These are phyloP conservation scores for Diaporthe citriasiana DNA, from an alignment of 2,329 filamentous ascomycete species.

Conservation along the genomic window DNA sequence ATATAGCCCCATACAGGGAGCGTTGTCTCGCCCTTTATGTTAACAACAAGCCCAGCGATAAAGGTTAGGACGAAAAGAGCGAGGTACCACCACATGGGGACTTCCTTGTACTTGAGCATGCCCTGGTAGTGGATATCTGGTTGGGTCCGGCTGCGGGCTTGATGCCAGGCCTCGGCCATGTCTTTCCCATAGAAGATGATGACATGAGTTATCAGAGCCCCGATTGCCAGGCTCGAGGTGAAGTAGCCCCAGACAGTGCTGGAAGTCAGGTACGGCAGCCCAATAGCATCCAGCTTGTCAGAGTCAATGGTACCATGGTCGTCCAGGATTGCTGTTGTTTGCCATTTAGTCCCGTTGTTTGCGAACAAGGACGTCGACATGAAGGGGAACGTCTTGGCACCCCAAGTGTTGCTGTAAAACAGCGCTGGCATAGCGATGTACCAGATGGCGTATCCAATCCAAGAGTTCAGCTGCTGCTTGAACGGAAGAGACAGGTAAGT, in stretches of 20 bases:
- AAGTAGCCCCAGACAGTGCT: slow-evolving; percentile 21
- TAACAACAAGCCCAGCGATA: slow-evolving; percentile 10
- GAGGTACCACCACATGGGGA: slow-evolving; percentile 23
- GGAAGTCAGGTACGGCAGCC: slow-evolving; percentile 1
- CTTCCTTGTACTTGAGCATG: slow-evolving; percentile 23
- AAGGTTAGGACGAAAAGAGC: slow-evolving; percentile 15
- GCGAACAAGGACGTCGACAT: slow-evolving; percentile 48
- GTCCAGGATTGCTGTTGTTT: slow-evolving; percentile 14
- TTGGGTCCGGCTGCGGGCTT: slow-evolving; percentile 13
- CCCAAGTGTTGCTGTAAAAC: slow-evolving; percentile 58
- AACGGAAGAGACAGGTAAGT: slow-evolving; percentile 18
- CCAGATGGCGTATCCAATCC: slow-evolving; percentile 21
- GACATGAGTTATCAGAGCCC: slow-evolving; percentile 3
- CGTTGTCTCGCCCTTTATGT: slow-evolving; percentile 20
- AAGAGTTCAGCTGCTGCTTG: slow-evolving; percentile 15
- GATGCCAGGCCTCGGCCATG: slow-evolving; percentile 4
- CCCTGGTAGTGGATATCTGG: slow-evolving; percentile 12
- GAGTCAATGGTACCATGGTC: neutral
- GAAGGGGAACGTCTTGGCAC: slow-evolving; percentile 58
- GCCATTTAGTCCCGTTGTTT: slow-evolving; percentile 17
- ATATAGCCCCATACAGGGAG: slow-evolving; percentile 15
- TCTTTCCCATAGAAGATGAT: slow-evolving; percentile 12
- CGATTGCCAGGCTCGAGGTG: slow-evolving; percentile 19
- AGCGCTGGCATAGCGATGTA: slow-evolving; percentile 13
- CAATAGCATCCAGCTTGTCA: neutral